Evolutionary conservation across 345 rosid genomes (phyloP), one percentile per base, ranked within the genome.

Genomic region (Durio zibethinus): DNA sequence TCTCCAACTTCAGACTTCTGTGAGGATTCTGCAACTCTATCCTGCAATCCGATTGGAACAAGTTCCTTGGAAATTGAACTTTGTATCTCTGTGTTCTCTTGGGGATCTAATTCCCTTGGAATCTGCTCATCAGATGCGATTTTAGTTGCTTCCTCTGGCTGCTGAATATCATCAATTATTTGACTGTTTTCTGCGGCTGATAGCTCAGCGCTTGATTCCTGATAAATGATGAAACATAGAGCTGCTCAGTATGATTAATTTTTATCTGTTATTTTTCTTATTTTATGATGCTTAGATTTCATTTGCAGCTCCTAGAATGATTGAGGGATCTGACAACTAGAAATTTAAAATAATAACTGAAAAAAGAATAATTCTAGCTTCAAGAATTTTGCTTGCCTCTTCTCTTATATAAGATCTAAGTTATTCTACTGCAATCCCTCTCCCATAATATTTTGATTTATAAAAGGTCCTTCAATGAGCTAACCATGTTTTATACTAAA

Each of bases 201-300:
- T 75, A 36, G 72, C 50, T 81, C 79, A 62, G 5, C 10, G 14
- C 72, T 72, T 12, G 63, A 52, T 57, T 78, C 87, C 93, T 89
- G 83, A 79, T 43, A 84, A 65, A 77, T 77, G 31, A 79, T 54
- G 54, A 67, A 75, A 81, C 31, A 36, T 61, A 27, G 83, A 86
- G 57, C 27, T 38, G 8, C 38, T 69, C 3, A 69, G 56, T 11
- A 53, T n/a, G 25, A 53, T 53, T 20, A 20, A n/a, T 53, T n/a
- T n/a, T 25, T 7, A 7, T n/a, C 25, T 6, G 59, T 20, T 53
- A 53, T 53, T 31, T 16, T 61, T 4, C 2, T 15, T 33, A 33
- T 4, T 33, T 33, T 33, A 33, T 33, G 36, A 33, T 33, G 36
- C 4, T 33, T 33, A 33, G 1, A 33, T n/a, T n/a, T n/a, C n/a